Conservation (phyloP, 1,284 basidiomycete genomes). For the Thelephora terrestris region DNA sequence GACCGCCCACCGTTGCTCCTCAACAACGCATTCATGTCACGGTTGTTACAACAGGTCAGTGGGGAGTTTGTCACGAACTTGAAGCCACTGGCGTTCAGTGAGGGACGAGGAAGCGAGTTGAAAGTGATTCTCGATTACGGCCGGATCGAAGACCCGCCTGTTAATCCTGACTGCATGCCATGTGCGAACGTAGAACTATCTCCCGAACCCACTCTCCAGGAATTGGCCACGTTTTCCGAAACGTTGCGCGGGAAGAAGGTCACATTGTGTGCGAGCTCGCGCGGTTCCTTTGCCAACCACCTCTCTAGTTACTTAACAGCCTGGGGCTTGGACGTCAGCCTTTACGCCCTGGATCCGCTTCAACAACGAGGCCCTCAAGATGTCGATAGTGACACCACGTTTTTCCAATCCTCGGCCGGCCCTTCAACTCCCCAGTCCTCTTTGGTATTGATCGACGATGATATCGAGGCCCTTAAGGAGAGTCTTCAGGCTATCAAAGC, state of each 20-base stretch:
- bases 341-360: constrained; percentile 53
- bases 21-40: constrained; percentile 50
- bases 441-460: constrained; percentile 86
- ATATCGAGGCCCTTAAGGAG: constrained; percentile 64
- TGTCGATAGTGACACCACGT: constrained; percentile 6
- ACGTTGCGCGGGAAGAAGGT: constrained; percentile 75
- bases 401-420: constrained; percentile 7
- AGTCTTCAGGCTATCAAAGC: constrained; percentile 55
- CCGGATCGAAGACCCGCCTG: constrained; percentile 21
- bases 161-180: constrained; percentile 34
- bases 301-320: constrained; percentile 85
- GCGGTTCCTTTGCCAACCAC: constrained; percentile 81
- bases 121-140: constrained; percentile 46
- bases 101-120: constrained; percentile 46
- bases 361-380: constrained; percentile 2
- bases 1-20: constrained; percentile 44
- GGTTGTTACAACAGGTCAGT: constrained; percentile 57
- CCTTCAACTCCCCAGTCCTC: constrained; percentile 25
- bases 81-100: constrained; percentile 29
- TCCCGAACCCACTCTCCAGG: constrained; percentile 66
- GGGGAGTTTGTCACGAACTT: constrained; percentile 47
- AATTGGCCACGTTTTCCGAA: constrained; percentile 72
- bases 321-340: constrained; percentile 89
- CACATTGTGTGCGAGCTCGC: constrained; percentile 70
- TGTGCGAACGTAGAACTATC: constrained; percentile 37